phyloP scores from a whole-genome alignment of 2,329 filamentous ascomycete species.

The Trichoderma afroharzianum region DNA sequence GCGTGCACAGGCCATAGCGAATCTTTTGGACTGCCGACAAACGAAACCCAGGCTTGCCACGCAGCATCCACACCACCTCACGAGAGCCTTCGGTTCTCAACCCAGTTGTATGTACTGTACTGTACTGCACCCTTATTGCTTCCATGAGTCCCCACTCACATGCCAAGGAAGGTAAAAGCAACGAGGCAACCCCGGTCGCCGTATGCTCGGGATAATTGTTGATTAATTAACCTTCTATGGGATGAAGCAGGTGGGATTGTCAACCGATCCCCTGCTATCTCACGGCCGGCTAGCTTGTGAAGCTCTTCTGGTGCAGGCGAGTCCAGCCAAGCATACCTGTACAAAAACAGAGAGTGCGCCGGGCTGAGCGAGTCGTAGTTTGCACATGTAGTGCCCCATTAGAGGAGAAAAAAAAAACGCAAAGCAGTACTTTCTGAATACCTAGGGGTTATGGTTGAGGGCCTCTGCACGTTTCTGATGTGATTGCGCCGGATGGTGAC shows the following conservation, averaged over 20 bases:
- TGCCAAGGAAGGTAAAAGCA: constrained; percentile 5
- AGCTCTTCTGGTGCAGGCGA: not conserved
- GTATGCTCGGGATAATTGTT: constrained; percentile 15
- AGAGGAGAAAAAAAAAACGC: not conserved
- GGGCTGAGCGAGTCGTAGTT: not conserved
- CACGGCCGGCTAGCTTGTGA: not conserved
- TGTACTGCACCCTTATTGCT: not conserved
- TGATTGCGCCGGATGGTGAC: not conserved
- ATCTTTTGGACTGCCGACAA: constrained; percentile 19
- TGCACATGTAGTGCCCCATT: not conserved
- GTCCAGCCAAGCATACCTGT: not conserved
- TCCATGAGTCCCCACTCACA: constrained; percentile 1
- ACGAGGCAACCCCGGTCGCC: constrained; percentile 6
- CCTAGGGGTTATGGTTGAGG: not conserved
- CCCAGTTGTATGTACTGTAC: not conserved
- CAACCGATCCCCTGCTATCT: constrained; percentile 9
- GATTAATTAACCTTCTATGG: constrained; percentile 13
- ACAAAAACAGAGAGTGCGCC: not conserved
- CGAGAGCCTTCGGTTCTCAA: not conserved
- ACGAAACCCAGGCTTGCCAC: constrained; percentile 1
- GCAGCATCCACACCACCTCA: constrained; percentile 4
- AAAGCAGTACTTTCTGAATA: not conserved
- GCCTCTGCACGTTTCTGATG: not conserved
- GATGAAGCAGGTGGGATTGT: constrained; percentile 9
- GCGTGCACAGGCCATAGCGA: constrained; percentile 21